phyloP scores from a whole-genome alignment of 176 grass and related monocot species.

The Musa acuminata region DNA sequence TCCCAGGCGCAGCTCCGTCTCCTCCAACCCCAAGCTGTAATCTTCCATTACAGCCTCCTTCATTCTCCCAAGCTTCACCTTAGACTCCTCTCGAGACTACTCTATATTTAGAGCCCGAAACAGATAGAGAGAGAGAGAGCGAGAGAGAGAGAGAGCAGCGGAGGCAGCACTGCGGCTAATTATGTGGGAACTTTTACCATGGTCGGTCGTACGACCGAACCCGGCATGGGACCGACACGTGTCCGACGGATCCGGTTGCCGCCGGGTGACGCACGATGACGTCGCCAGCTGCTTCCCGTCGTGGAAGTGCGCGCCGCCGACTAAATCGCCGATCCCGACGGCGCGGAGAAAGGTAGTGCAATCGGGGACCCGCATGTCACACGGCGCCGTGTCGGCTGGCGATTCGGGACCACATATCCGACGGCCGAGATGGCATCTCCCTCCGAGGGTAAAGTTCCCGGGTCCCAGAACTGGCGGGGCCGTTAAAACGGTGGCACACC shows the following conservation, averaged over 20 bases:
- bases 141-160: no score
- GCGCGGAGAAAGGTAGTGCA: not conserved
- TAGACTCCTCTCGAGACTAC: slow-evolving; percentile 3
- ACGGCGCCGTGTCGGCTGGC: not conserved
- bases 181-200: not conserved
- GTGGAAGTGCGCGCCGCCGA: not conserved
- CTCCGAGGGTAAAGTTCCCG: not conserved
- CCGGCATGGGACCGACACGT: not conserved
- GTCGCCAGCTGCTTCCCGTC: not conserved
- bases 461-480: not conserved
- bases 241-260: not conserved
- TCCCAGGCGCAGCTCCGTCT: slow-evolving; percentile 90
- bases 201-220: not conserved
- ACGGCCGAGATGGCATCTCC: not conserved
- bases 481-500: no score
- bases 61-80: slow-evolving; percentile 2
- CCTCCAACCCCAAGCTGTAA: slow-evolving; percentile 53
- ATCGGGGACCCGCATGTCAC: not conserved
- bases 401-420: not conserved
- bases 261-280: not conserved
- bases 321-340: not conserved
- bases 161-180: slow-evolving; percentile 3
- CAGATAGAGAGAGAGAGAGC: slow-evolving; percentile 29
- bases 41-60: slow-evolving; percentile 5
- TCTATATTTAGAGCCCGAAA: not conserved